phyloP scores from a whole-genome alignment of 495 filamentous ascomycete species.

The Melanomma pulvis-pyrius region DNA sequence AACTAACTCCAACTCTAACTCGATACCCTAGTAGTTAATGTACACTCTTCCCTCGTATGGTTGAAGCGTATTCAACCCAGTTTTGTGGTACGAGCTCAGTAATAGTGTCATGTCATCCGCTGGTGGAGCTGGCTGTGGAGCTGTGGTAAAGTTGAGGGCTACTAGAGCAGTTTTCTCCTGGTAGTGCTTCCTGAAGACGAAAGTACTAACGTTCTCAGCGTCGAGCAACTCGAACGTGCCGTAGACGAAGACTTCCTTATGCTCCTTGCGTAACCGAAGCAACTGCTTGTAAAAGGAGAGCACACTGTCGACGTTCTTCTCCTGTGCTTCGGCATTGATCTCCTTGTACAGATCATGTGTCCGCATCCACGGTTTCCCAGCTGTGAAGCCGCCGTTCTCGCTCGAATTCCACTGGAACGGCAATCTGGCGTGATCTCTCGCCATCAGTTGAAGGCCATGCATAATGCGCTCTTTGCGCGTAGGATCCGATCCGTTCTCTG shows the following conservation, averaged over 20 bases:
- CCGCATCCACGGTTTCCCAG: conserved; percentile 64
- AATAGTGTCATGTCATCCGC: conserved; percentile 17
- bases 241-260: conserved; percentile 63
- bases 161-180: conserved; percentile 53
- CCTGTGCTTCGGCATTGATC: conserved; percentile 57
- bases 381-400: conserved; percentile 59
- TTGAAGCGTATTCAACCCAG: neutral
- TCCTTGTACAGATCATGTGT: conserved; percentile 56
- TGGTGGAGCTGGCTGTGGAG: conserved; percentile 1
- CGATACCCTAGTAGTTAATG: conserved; percentile 24
- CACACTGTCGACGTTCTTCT: conserved; percentile 50
- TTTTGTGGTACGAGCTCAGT: conserved; percentile 25
- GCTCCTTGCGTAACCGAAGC: conserved; percentile 57
- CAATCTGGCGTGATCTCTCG: conserved; percentile 63
- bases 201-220: conserved; percentile 50
- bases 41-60: conserved; percentile 31
- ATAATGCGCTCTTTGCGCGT: conserved; percentile 59
- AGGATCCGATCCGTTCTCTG: conserved; percentile 38
- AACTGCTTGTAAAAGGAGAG: conserved; percentile 59
- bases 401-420: conserved; percentile 65
- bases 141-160: conserved; percentile 52
- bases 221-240: conserved; percentile 60
- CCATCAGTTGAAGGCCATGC: conserved; percentile 58
- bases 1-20: neutral
- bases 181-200: conserved; percentile 53